These are phyloP conservation scores for Ustilago vetiveriae DNA, from an alignment of 1,284 basidiomycete species.

Conservation along the genomic window DNA sequence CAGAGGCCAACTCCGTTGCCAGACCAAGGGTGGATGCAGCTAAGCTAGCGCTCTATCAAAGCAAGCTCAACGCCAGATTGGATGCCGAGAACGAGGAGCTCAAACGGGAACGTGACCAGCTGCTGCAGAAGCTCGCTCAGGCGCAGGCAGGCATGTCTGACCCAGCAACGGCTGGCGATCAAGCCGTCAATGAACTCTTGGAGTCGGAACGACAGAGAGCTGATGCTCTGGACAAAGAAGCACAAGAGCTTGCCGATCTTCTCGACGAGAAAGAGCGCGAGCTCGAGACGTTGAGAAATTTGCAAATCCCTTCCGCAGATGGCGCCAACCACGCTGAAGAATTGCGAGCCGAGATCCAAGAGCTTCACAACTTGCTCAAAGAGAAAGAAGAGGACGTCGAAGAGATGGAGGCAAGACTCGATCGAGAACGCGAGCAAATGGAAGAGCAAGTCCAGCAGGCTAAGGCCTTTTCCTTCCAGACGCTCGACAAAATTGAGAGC, in stretches of 20 bases:
- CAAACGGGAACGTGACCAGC: conserved; percentile 38
- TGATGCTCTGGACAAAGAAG: conserved; percentile 46
- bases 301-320: background rate
- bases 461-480: conserved; percentile 45
- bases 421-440: conserved; percentile 39
- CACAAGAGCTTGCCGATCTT: conserved; percentile 44
- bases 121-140: conserved; percentile 25
- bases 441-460: conserved; percentile 50
- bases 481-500: conserved; percentile 42
- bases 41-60: conserved; percentile 43
- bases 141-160: conserved; percentile 10
- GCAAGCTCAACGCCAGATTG: conserved; percentile 46
- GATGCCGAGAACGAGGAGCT: conserved; percentile 51
- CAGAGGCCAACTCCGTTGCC: conserved; percentile 42
- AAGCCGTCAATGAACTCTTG: conserved; percentile 13
- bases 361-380: conserved; percentile 35
- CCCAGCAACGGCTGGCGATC: background rate
- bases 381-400: conserved; percentile 41
- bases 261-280: conserved; percentile 43
- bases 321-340: conserved; percentile 8
- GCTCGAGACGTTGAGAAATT: conserved; percentile 14
- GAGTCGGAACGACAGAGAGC: conserved; percentile 27
- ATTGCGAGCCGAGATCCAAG: conserved; percentile 26
- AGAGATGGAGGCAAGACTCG: conserved; percentile 31
- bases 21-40: conserved; percentile 43